Percentiles rank a stretch among this genome's conserved stretches.
phyloP scores from a whole-genome alignment of 345 rosid genomes.

The Eucalyptus victrix region DNA sequence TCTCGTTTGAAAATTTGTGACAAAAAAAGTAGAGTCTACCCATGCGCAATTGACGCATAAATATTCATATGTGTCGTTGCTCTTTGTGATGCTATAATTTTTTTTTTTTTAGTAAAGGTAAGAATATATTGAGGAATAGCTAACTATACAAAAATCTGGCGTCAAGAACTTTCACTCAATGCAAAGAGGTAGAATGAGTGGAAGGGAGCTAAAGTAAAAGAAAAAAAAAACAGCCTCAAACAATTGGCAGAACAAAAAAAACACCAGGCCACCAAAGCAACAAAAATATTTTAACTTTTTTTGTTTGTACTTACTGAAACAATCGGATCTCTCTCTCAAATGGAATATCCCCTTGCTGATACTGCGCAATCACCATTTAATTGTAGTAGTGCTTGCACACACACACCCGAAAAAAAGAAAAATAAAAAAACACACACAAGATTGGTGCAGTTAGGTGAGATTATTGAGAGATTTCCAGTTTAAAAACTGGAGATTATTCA shows the following conservation, averaged over 20 bases:
- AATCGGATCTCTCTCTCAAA: neutral
- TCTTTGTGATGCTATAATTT: neutral
- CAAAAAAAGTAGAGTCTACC: neutral
- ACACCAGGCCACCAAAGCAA: too few species aligned
- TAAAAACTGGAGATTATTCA: neutral
- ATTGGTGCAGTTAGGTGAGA: neutral
- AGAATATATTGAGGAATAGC: too few species aligned
- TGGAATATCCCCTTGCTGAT: neutral
- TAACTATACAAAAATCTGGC: too few species aligned
- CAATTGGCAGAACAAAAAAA: too few species aligned
- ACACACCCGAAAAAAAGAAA: neutral
- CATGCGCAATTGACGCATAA: neutral
- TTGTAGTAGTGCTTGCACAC: neutral
- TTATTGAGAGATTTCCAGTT: neutral
- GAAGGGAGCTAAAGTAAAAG: too few species aligned
- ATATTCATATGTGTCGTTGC: neutral
- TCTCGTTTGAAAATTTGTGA: neutral
- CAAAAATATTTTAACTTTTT: too few species aligned
- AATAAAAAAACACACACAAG: neutral
- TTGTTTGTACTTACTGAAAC: neutral
- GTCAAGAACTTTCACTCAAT: too few species aligned
- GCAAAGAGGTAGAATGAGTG: accelerated
- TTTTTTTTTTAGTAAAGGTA: too few species aligned
- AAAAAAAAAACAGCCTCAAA: too few species aligned
- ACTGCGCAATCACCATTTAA: neutral